phyloP scores from a whole-genome alignment of 2,329 filamentous ascomycete species.

The Elsinoe necatrix region DNA sequence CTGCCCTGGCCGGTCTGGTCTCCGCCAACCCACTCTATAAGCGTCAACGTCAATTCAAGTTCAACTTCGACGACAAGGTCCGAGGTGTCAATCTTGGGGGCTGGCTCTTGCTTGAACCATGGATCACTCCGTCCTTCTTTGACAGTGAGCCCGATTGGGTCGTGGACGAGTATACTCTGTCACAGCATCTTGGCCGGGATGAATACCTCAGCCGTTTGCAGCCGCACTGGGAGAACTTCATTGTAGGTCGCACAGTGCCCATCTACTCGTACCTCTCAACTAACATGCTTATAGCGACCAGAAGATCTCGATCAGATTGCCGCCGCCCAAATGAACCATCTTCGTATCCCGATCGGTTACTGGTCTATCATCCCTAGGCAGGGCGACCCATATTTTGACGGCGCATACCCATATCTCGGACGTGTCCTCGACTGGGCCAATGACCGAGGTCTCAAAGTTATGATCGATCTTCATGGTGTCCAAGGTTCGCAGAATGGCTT shows the following conservation, averaged over 20 bases:
- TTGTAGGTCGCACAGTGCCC: constrained; percentile 23
- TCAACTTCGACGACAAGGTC: constrained; percentile 48
- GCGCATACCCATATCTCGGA: constrained; percentile 51
- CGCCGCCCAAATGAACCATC: constrained; percentile 51
- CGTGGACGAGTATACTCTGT: constrained; percentile 49
- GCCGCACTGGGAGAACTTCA: constrained; percentile 52
- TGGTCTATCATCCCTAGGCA: constrained; percentile 48
- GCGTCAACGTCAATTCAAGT: constrained; percentile 31
- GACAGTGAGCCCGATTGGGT: constrained; percentile 39
- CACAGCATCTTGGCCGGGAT: constrained; percentile 41
- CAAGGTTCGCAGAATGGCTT: constrained; percentile 59
- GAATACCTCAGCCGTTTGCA: constrained; percentile 41
- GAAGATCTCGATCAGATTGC: constrained; percentile 50
- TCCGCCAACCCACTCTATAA: constrained; percentile 13
- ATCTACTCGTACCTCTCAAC: constrained; percentile 19
- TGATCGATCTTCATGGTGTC: constrained; percentile 60
- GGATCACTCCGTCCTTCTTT: constrained; percentile 54
- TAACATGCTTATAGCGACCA: constrained; percentile 25
- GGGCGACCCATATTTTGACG: constrained; percentile 54
- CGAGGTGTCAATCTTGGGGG: constrained; percentile 59
- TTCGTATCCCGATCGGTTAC: constrained; percentile 58
- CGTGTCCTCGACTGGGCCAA: constrained; percentile 52
- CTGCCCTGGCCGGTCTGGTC: constrained; percentile 9
- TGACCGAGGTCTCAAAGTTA: constrained; percentile 51
- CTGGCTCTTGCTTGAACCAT: constrained; percentile 55